Base-by-base conservation (phyloP, 2,329 filamentous ascomycete species). In the Fusarium kyushuense region DNA sequence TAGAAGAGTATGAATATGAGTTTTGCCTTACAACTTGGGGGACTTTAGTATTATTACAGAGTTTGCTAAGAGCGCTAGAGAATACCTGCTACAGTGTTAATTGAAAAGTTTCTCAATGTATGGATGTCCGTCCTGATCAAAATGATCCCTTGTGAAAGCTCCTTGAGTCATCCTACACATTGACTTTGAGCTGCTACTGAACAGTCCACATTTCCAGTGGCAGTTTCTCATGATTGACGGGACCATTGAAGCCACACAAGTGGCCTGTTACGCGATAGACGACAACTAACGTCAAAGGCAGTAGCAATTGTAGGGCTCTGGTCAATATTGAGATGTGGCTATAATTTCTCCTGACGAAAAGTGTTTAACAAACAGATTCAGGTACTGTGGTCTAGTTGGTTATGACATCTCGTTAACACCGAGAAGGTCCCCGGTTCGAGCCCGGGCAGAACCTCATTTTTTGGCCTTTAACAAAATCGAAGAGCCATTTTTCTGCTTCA, bases 371-470 rank as follows among this genome's bases (percentile, higher is more conserved):
- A 25, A 42, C 21, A 42, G 40, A 17, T 10, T 11, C 17, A 25
- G 40, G 40, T 42, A 42, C 40, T 42, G 40, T 42, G 40, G 40
- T 42, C 40, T 42, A 42, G 40, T 42, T 42, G 40, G 40, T 42
- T 42, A 42, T 42, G 40, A 42, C 40, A 42, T 42, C 40, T 42
- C 40, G 40, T 42, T 42, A 42, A 42, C 40, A 42, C 40, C 40
- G 40, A 42, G 40, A 42, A 42, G 40, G 40, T 42, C 40, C 40
- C 40, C 40, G 40, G 40, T 42, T 42, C 40, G 40, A 42, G 40
- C 40, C 40, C 40, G 40, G 40, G 40, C 40, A 42, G 40, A 42
- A 42, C 40, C 40, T 42, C 40, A 25, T 25, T 42, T 42, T 42
- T 42, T 42, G 40, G 2, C 21, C 5, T 21, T 7, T 2, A 4